Conservation (phyloP, 495 filamentous ascomycete species). For the Hypoxylon crocopeplum region DNA sequence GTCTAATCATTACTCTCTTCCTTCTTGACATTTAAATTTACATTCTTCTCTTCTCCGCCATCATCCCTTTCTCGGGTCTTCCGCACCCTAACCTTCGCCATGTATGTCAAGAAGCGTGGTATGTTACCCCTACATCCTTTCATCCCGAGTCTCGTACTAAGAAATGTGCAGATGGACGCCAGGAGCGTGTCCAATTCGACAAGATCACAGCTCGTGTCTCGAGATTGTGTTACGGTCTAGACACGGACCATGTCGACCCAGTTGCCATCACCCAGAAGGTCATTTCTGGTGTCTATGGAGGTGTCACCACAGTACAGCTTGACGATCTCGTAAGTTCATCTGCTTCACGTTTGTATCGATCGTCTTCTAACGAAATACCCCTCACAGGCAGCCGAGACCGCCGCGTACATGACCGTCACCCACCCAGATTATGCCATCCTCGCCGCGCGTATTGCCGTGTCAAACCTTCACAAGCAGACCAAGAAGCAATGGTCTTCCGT, state of each 20-base stretch:
- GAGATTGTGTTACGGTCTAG: constrained; percentile 94
- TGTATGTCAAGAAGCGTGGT: constrained; percentile 68
- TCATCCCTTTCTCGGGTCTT: constrained; percentile 15
- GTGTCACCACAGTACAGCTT: constrained; percentile 92
- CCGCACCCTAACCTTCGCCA: constrained; percentile 40
- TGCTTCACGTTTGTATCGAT: neutral
- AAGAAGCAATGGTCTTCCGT: constrained; percentile 99
- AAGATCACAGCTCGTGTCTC: constrained; percentile 99
- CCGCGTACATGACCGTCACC: constrained; percentile 99
- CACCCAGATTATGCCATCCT: constrained; percentile 99
- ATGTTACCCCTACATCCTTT: constrained; percentile 39
- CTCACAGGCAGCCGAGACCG: constrained; percentile 91
- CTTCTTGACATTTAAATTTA: neutral
- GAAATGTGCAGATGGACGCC: constrained; percentile 81
- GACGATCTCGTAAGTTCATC: constrained; percentile 84
- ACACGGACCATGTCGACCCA: constrained; percentile 95
- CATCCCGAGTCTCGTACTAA: constrained; percentile 25
- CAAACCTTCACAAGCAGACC: constrained; percentile 99
- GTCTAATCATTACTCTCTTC: neutral
- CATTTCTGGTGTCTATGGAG: constrained; percentile 98
- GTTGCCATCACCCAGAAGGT: constrained; percentile 99
- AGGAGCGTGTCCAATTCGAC: constrained; percentile 99
- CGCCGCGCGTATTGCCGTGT: constrained; percentile 96
- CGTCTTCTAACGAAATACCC: constrained; percentile 9
- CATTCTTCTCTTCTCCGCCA: constrained; percentile 9